Conservation (phyloP, 106 monocot genomes). For the Acorus gramineus region DNA sequence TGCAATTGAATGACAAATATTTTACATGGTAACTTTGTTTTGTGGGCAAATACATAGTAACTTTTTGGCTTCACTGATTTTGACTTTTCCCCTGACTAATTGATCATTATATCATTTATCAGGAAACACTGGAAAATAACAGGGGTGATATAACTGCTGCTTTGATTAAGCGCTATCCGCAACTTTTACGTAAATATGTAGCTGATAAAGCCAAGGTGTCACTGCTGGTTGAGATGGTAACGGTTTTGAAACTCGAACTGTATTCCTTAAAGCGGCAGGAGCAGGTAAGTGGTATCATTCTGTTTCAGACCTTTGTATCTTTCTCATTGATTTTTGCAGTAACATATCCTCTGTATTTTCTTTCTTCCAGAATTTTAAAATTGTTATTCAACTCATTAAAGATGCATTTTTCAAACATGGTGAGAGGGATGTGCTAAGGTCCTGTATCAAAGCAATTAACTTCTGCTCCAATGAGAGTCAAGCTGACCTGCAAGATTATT, state of each 20-base stretch:
- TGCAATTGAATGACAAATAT: too few relatives aligned
- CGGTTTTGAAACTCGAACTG: constrained; percentile 80
- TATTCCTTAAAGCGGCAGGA: constrained; percentile 90
- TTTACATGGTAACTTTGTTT: too few relatives aligned
- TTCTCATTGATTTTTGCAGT: not conserved
- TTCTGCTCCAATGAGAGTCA: constrained; percentile 84
- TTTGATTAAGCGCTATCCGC: constrained; percentile 78
- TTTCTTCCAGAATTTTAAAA: constrained; percentile 62
- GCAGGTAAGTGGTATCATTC: constrained; percentile 34
- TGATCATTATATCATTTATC: constrained; percentile 6
- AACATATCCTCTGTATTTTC: not conserved
- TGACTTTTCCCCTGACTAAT: not conserved
- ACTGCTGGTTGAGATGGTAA: constrained; percentile 63
- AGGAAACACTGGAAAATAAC: constrained; percentile 80
- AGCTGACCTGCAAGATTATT: constrained; percentile 85
- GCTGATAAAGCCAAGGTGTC: constrained; percentile 88
- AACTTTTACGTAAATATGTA: constrained; percentile 69
- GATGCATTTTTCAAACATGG: constrained; percentile 97
- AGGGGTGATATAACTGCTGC: constrained; percentile 66
- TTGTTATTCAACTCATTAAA: constrained; percentile 54
- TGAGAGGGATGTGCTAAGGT: constrained; percentile 78
- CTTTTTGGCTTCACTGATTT: not conserved
- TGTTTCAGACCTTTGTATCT: constrained; percentile 2
- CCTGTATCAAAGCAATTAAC: constrained; percentile 70
- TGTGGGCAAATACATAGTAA: too few relatives aligned